These are phyloP conservation scores for Casuarina equisetifolia DNA, from an alignment of 306 rosid genomes.

Conservation along the genomic window DNA sequence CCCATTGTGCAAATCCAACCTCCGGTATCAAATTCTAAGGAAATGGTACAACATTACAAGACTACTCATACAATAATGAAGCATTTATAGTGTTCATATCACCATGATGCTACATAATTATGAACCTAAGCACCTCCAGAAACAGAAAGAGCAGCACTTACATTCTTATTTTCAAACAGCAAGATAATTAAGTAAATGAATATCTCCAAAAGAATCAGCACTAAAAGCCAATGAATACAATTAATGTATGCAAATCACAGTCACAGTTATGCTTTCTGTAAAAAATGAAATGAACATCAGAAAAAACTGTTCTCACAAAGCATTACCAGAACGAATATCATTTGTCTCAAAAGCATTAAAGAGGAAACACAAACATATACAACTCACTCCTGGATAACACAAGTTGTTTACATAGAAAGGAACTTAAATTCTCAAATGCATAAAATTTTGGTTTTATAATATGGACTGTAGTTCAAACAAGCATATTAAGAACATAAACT, in stretches of 20 bases:
- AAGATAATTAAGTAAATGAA: neutral
- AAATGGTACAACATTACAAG: neutral
- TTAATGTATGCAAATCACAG: neutral
- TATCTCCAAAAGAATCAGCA: neutral
- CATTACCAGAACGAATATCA: neutral
- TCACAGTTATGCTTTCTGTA: neutral
- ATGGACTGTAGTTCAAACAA: neutral
- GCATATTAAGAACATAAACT: neutral
- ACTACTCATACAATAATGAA: neutral
- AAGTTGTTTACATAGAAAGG: neutral
- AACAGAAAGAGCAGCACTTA: neutral
- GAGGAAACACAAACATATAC: neutral
- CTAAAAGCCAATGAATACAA: neutral
- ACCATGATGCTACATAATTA: neutral
- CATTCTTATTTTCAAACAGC: neutral
- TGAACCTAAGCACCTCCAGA: neutral
- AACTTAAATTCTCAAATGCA: neutral
- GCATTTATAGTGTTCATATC: neutral
- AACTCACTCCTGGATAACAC: neutral
- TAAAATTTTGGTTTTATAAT: neutral
- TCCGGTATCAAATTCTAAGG: neutral
- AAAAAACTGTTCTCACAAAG: neutral
- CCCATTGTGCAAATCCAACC: neutral
- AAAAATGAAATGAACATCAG: neutral
- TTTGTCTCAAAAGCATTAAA: neutral